These are phyloP conservation scores for Mycena rebaudengoi DNA, from an alignment of 768 basidiomycete genomes.

Conservation along the genomic window DNA sequence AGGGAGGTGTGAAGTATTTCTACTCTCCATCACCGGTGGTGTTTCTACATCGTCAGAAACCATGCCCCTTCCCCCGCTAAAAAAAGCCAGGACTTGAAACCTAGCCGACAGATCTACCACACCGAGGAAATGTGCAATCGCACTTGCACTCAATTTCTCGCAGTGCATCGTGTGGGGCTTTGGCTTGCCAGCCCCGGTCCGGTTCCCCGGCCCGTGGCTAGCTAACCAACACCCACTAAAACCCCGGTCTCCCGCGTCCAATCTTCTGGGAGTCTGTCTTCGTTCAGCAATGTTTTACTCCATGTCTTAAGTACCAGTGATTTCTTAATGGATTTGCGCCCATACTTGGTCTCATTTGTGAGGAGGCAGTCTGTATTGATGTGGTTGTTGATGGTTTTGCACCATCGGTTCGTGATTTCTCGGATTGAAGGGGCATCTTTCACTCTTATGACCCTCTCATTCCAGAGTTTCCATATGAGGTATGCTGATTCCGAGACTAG, in stretches of 20 bases:
- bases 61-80: no score
- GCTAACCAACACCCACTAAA: no score
- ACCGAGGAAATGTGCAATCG: background rate
- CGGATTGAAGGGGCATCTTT: background rate
- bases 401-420: background rate
- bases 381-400: background rate
- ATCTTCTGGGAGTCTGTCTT: background rate
- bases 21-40: no score
- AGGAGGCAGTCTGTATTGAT: background rate
- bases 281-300: background rate
- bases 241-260: no score
- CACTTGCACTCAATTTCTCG: background rate
- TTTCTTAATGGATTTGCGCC: background rate
- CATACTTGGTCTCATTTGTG: background rate
- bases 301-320: background rate
- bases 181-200: background rate
- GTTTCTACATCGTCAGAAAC: no score
- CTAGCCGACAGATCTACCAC: background rate
- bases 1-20: no score
- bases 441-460: background rate
- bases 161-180: background rate
- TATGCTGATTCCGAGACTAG: background rate
- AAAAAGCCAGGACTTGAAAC: no score
- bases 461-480: background rate
- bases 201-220: no score